Evolutionary conservation across 495 filamentous ascomycete species (phyloP).

Genomic region (Aspergillus coremiiformis): DNA sequence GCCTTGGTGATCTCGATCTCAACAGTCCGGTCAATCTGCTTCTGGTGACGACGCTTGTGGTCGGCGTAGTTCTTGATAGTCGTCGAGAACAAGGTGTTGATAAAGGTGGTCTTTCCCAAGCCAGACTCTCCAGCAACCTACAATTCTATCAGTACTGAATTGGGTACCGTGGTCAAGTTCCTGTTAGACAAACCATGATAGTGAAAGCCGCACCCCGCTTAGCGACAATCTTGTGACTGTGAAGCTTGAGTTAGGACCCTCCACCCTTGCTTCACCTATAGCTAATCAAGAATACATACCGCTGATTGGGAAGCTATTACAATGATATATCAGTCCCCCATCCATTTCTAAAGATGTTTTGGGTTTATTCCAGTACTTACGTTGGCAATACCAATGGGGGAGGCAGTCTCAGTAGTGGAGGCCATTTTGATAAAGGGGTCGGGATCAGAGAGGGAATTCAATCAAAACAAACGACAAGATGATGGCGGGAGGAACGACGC

Average conservation of each 20-base stretch:
- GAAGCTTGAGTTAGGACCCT: conserved; percentile 26
- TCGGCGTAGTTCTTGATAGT: conserved; percentile 99
- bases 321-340: conserved; percentile 1
- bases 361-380: conserved; percentile 38
- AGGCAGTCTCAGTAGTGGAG: conserved; percentile 72
- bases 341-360: neutral
- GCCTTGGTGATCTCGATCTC: conserved; percentile 99
- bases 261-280: conserved; percentile 8
- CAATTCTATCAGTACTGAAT: conserved; percentile 24
- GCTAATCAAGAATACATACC: conserved; percentile 37
- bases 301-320: conserved; percentile 78
- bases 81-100: conserved; percentile 99
- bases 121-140: conserved; percentile 98
- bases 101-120: conserved; percentile 98
- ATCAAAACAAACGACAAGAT: conserved; percentile 13
- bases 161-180: neutral
- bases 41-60: conserved; percentile 95
- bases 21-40: conserved; percentile 98
- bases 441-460: conserved; percentile 13
- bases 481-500: conserved; percentile 11
- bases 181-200: conserved; percentile 70
- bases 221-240: conserved; percentile 96
- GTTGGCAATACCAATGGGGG: conserved; percentile 99
- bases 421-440: conserved; percentile 53
- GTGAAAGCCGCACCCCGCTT: conserved; percentile 99